Percentiles rank a stretch among this genome's conserved stretches.
Evolutionary conservation across 768 basidiomycete genomes (phyloP).

Genomic region (Psilocybe sp.): DNA sequence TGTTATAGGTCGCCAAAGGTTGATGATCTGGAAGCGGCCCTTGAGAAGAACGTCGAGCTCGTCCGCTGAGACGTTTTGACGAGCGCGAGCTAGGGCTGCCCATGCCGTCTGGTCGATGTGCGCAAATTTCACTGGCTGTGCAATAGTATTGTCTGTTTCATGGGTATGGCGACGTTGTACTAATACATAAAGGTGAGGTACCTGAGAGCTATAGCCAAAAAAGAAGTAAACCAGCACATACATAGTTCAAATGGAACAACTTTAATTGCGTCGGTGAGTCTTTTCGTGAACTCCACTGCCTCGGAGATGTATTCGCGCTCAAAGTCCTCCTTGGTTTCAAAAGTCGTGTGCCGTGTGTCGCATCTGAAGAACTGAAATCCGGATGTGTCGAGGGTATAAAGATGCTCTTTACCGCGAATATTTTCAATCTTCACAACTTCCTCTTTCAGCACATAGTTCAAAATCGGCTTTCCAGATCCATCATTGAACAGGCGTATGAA

Average conservation of each 20-base stretch:
- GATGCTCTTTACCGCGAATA: constrained; percentile 45
- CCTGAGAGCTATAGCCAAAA: neutral
- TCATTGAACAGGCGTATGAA: too few relatives aligned
- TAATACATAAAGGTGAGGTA: too few relatives aligned
- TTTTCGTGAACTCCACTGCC: constrained; percentile 52
- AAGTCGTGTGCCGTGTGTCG: constrained; percentile 42
- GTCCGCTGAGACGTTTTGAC: constrained; percentile 42
- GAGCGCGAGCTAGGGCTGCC: constrained; percentile 44
- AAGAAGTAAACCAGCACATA: too few relatives aligned
- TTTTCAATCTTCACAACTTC: constrained; percentile 29
- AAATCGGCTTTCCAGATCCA: too few relatives aligned
- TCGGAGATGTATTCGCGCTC: constrained; percentile 56
- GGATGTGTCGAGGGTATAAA: constrained; percentile 40
- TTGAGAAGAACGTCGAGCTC: constrained; percentile 41
- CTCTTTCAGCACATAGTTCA: too few relatives aligned
- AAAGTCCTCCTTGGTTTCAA: constrained; percentile 48
- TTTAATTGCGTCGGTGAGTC: constrained; percentile 53
- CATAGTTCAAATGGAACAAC: constrained; percentile 63
- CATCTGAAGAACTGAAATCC: constrained; percentile 44
- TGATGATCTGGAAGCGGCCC: constrained; percentile 54
- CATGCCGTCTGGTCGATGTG: constrained; percentile 55
- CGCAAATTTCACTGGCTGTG: constrained; percentile 38
- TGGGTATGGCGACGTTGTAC: constrained; percentile 27
- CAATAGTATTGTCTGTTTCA: constrained; percentile 28
- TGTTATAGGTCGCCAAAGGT: constrained; percentile 56